Percentiles rank a stretch among this genome's conserved stretches.
Evolutionary conservation across 2,329 filamentous ascomycete species (phyloP).

Genomic region (Akanthomyces muscarius): DNA sequence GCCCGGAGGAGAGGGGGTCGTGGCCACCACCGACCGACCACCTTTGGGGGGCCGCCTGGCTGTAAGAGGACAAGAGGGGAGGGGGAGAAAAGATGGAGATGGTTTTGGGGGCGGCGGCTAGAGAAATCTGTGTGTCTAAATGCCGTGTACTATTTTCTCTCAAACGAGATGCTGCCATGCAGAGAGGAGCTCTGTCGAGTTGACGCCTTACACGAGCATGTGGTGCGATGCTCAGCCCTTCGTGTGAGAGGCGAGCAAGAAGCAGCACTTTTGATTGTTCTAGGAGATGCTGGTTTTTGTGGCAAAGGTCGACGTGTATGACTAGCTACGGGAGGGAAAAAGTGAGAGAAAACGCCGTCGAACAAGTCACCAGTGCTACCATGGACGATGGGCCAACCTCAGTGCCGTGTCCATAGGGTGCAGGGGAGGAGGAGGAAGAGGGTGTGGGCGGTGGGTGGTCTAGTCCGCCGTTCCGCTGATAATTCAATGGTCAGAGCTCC

Average conservation of each 20-base stretch:
- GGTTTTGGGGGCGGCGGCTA: conserved; percentile 11
- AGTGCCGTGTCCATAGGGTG: too few species aligned
- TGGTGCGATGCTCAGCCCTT: background rate
- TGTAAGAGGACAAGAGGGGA: background rate
- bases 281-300: too few species aligned
- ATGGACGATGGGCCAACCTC: too few species aligned
- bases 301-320: too few species aligned
- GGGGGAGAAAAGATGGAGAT: background rate
- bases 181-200: background rate
- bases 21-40: background rate
- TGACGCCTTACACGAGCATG: background rate
- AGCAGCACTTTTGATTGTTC: background rate
- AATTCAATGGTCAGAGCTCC: background rate
- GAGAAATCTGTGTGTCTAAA: background rate
- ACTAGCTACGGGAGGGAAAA: background rate
- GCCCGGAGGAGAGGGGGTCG: background rate
- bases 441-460: background rate
- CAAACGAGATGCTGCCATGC: too few species aligned
- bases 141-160: background rate
- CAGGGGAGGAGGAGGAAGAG: too few species aligned
- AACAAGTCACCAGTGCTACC: too few species aligned
- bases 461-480: background rate
- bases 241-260: background rate
- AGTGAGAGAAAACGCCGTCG: background rate
- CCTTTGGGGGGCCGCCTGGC: background rate